Conservation (phyloP, 352 stramenopile species). For the Globisporangium ultimum region DNA sequence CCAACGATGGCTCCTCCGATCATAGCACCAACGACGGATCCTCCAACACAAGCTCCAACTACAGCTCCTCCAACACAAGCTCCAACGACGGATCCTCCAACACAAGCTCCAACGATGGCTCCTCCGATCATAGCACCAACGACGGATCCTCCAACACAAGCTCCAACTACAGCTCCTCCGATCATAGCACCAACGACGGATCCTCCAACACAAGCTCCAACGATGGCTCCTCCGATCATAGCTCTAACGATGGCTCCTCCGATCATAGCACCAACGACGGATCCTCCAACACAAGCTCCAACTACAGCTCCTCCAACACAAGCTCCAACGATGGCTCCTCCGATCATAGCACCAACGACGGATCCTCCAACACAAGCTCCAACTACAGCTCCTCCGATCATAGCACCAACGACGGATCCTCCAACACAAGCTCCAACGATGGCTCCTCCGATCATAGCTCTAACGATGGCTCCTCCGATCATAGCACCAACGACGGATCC, state of each 20-base stretch:
- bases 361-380: slow-evolving; percentile 3
- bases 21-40: not conserved
- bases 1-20: slow-evolving; percentile 2
- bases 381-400: not conserved
- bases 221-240: not conserved
- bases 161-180: not conserved
- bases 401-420: not conserved
- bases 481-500: not conserved
- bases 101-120: not conserved
- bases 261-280: slow-evolving; percentile 2
- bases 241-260: not conserved
- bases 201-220: slow-evolving; percentile 3
- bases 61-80: slow-evolving; percentile 6
- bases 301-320: not conserved
- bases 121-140: slow-evolving; percentile 3
- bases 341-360: not conserved
- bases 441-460: not conserved
- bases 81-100: not conserved
- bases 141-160: not conserved
- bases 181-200: not conserved
- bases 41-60: not conserved
- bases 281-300: not conserved
- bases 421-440: not conserved
- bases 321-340: not conserved
- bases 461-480: slow-evolving; percentile 4